phyloP scores from a whole-genome alignment of 2,329 filamentous ascomycete genomes.

The Trichophaea hybrida region DNA sequence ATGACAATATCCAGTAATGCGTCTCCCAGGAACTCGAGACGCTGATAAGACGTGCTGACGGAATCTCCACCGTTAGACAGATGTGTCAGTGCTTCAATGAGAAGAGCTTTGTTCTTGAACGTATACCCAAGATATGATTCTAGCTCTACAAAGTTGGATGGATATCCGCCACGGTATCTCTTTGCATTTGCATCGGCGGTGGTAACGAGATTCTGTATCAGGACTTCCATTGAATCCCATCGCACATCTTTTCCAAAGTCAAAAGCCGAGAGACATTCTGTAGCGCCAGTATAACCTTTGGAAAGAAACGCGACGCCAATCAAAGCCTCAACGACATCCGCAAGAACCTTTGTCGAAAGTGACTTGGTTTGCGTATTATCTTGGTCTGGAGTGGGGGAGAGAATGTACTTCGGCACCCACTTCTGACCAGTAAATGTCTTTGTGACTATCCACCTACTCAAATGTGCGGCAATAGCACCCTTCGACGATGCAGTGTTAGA shows the following conservation, averaged over 20 bases:
- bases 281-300: conserved; percentile 49
- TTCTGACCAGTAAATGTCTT: conserved; percentile 51
- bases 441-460: conserved; percentile 60
- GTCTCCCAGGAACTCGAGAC: conserved; percentile 80
- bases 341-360: conserved; percentile 63
- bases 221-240: conserved; percentile 38
- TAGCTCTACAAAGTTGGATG: conserved; percentile 35
- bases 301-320: conserved; percentile 62
- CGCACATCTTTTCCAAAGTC: conserved; percentile 37
- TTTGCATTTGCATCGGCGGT: conserved; percentile 30
- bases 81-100: conserved; percentile 72
- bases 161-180: conserved; percentile 5
- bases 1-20: conserved; percentile 68
- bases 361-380: conserved; percentile 6
- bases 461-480: conserved; percentile 46
- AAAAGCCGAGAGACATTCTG: conserved; percentile 51
- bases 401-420: conserved; percentile 55
- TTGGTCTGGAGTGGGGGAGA: conserved; percentile 29
- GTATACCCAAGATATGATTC: conserved; percentile 56
- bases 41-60: conserved; percentile 41
- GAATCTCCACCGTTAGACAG: conserved; percentile 41
- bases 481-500: conserved; percentile 59
- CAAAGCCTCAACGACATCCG: conserved; percentile 75
- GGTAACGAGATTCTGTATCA: conserved; percentile 36
- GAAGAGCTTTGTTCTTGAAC: conserved; percentile 52